These are phyloP conservation scores for Clavispora vitiphila DNA, from an alignment of 805 yeast genomes.

Conservation along the genomic window DNA sequence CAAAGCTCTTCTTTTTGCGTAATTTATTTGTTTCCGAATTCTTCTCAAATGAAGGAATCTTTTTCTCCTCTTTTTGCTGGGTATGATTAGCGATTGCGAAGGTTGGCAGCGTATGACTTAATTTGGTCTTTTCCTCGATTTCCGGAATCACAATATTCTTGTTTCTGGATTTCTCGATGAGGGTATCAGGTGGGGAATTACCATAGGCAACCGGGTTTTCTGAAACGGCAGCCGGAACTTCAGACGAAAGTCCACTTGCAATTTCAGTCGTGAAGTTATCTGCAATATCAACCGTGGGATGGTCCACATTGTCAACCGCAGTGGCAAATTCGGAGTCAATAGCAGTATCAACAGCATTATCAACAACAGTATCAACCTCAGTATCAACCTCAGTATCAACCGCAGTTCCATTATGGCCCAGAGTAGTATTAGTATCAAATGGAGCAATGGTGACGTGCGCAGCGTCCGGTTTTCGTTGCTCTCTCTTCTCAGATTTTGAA, in stretches of 20 bases:
- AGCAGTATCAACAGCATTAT: not conserved
- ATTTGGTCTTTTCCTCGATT: not conserved
- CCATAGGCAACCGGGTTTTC: not conserved
- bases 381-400: not conserved
- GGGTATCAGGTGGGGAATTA: not conserved
- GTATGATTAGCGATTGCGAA: not conserved
- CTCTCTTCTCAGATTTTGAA: no score
- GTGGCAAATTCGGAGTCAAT: not conserved
- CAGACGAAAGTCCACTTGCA: no score
- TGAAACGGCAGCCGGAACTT: no score
- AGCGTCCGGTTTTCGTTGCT: no score
- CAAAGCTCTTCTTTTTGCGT: slow-evolving; percentile 4
- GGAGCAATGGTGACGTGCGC: not conserved
- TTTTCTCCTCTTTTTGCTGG: not conserved
- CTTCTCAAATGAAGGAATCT: not conserved
- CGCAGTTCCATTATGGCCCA: not conserved
- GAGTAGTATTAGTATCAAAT: not conserved
- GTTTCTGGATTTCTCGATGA: no score
- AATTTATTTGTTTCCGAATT: slow-evolving; percentile 9
- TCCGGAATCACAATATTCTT: not conserved
- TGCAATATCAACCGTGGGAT: no score
- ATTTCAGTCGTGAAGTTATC: no score
- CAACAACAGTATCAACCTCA: not conserved
- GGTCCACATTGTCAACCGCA: not conserved
- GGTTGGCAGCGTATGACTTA: no score